These are phyloP conservation scores for Hsuehochloa calcarea DNA, from an alignment of 176 grass and related monocot genomes.

Conservation along the genomic window DNA sequence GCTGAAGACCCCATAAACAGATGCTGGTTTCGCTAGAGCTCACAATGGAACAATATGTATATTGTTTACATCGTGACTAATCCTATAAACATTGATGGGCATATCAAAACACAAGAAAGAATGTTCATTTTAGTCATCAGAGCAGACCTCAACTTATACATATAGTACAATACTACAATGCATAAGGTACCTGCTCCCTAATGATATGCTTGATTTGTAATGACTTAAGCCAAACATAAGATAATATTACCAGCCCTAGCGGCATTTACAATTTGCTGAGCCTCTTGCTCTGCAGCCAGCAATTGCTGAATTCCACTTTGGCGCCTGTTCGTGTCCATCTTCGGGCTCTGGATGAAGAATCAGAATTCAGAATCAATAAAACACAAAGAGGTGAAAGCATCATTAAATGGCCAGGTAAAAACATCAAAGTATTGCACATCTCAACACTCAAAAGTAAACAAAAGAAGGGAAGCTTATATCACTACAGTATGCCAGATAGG, in stretches of 20 bases:
- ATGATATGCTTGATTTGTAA: background rate
- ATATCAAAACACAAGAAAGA: background rate
- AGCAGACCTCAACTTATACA: background rate
- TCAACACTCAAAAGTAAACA: background rate
- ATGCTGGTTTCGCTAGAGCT: background rate
- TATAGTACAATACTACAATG: background rate
- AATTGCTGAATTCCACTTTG: slow-evolving; percentile 89
- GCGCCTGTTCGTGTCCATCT: slow-evolving; percentile 71
- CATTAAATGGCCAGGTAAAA: background rate
- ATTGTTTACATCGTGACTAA: background rate
- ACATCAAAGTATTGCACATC: background rate
- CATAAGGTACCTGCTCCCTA: background rate
- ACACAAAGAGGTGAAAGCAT: background rate
- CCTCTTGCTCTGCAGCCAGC: slow-evolving; percentile 87
- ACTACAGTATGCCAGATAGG: background rate
- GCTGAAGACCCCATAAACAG: background rate
- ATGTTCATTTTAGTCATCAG: background rate
- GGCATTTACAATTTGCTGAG: slow-evolving; percentile 78
- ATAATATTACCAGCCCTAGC: slow-evolving; percentile 60
- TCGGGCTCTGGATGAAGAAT: background rate
- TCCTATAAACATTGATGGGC: background rate
- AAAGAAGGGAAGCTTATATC: background rate
- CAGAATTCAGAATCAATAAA: background rate
- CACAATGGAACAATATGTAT: background rate
- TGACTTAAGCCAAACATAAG: background rate